phyloP scores from a whole-genome alignment of 2,329 filamentous ascomycete genomes.

The Kalaharituber pfeilii region DNA sequence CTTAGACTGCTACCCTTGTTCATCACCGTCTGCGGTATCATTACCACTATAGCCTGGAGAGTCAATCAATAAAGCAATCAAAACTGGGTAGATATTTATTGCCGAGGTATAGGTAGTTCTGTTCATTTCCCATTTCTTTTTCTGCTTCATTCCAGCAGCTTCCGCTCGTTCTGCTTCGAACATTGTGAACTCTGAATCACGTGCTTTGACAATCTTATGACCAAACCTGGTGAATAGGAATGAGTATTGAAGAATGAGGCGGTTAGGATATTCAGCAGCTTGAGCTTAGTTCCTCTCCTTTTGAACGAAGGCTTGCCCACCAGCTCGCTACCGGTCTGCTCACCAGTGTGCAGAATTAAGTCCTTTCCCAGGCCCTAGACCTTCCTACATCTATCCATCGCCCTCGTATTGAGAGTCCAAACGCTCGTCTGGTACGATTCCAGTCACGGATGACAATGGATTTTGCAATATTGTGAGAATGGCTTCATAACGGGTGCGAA shows the following conservation, averaged over 20 bases:
- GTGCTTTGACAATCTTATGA: constrained; percentile 4
- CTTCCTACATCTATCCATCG: constrained; percentile 15
- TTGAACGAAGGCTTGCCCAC: not conserved
- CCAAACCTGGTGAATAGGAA: constrained; percentile 5
- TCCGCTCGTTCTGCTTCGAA: constrained; percentile 15
- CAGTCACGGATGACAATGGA: constrained; percentile 18
- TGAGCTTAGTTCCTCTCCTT: constrained; percentile 6
- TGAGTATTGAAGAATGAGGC: constrained; percentile 19
- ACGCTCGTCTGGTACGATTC: constrained; percentile 18
- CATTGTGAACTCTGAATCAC: constrained; percentile 13
- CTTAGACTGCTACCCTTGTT: constrained; percentile 2
- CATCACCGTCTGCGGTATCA: no score
- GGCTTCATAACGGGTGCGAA: constrained; percentile 18
- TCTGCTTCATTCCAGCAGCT: constrained; percentile 20
- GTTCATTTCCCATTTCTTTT: not conserved
- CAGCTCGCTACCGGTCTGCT: no score
- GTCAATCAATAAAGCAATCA: no score
- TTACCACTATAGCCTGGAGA: no score
- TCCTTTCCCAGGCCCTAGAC: constrained; percentile 12
- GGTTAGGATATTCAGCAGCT: constrained; percentile 19
- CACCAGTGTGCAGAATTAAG: not conserved
- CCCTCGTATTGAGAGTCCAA: constrained; percentile 17
- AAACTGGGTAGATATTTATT: constrained; percentile 11
- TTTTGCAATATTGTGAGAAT: constrained; percentile 18
- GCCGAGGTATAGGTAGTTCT: constrained; percentile 3